These are phyloP conservation scores for Coniochaeta sp. DNA, from an alignment of 2,329 filamentous ascomycete species.

Conservation along the genomic window DNA sequence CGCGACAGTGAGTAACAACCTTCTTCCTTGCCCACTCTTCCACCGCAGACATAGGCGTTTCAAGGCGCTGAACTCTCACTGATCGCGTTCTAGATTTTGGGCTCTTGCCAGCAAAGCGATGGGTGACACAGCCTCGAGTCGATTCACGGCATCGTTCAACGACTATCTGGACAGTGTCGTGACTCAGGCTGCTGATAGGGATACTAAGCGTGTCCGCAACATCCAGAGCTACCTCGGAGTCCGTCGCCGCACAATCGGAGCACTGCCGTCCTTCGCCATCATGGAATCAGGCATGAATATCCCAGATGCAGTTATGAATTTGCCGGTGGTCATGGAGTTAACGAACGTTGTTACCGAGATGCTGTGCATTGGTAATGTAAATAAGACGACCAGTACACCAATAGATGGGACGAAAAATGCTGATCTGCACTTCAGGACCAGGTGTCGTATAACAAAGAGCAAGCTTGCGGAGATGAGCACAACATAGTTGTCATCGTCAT, in stretches of 20 bases:
- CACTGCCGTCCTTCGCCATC: conserved; percentile 14
- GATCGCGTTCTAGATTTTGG: conserved; percentile 15
- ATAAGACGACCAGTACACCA: background rate
- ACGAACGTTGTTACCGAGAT: conserved; percentile 14
- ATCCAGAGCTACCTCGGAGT: conserved; percentile 16
- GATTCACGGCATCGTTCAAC: conserved; percentile 15
- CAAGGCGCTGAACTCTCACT: background rate
- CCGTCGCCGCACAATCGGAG: conserved; percentile 17
- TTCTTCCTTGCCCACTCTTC: background rate
- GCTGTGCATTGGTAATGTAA: conserved; percentile 18
- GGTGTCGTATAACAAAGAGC: conserved; percentile 21
- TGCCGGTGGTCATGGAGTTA: conserved; percentile 13
- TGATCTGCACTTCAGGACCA: conserved; percentile 8
- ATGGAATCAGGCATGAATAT: conserved; percentile 15
- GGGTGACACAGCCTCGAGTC: conserved; percentile 11
- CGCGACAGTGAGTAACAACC: conserved; percentile 13
- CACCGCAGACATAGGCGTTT: background rate
- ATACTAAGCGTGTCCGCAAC: conserved; percentile 8
- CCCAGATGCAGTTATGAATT: conserved; percentile 10
- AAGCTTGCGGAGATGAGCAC: conserved; percentile 17
- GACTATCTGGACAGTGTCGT: conserved; percentile 16
- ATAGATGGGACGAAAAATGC: background rate
- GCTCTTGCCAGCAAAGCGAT: conserved; percentile 8
- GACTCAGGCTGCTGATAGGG: conserved; percentile 15
- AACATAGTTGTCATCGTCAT: conserved; percentile 21